Evolutionary conservation across 345 rosid genomes (phyloP).

Genomic region (Hypericum androsaemum): DNA sequence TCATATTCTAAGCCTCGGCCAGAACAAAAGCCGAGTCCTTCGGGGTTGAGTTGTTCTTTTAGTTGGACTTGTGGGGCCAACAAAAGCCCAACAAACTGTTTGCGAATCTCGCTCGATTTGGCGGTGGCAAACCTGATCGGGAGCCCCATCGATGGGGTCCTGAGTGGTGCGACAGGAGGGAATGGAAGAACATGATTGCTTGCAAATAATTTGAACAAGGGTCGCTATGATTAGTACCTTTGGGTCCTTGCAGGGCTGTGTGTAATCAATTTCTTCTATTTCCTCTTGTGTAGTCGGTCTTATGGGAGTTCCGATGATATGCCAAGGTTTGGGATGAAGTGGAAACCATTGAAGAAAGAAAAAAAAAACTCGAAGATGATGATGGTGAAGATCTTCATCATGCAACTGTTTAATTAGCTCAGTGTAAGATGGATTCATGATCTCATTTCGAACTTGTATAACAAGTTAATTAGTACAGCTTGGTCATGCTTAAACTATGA

Average conservation of each 20-base stretch:
- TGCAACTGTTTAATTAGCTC: too few species aligned
- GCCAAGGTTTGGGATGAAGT: slow-evolving; percentile 25
- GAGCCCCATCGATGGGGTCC: slow-evolving; percentile 21
- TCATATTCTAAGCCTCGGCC: too few species aligned
- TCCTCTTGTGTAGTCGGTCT: slow-evolving; percentile 26
- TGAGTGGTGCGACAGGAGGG: slow-evolving; percentile 12
- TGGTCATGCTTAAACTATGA: too few species aligned
- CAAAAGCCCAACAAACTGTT: too few species aligned
- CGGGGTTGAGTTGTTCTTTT: too few species aligned
- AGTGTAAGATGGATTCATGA: too few species aligned
- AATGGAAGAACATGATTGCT: slow-evolving; percentile 34
- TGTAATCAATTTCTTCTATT: slow-evolving; percentile 32
- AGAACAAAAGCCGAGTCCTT: too few species aligned
- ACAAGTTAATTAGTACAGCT: too few species aligned
- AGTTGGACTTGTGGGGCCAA: too few species aligned
- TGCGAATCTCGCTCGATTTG: slow-evolving; percentile 22
- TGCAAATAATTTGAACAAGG: slow-evolving; percentile 28
- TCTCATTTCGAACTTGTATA: too few species aligned
- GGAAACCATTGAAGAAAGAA: slow-evolving; percentile 10
- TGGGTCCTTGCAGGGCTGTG: slow-evolving; percentile 34
- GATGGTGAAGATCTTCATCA: too few species aligned
- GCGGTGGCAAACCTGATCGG: slow-evolving; percentile 32
- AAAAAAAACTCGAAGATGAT: background rate
- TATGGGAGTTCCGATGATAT: slow-evolving; percentile 28
- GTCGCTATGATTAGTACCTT: slow-evolving; percentile 43